Conservation (phyloP, 1,139 yeast genomes). For the Yamadazyma diospyri region DNA sequence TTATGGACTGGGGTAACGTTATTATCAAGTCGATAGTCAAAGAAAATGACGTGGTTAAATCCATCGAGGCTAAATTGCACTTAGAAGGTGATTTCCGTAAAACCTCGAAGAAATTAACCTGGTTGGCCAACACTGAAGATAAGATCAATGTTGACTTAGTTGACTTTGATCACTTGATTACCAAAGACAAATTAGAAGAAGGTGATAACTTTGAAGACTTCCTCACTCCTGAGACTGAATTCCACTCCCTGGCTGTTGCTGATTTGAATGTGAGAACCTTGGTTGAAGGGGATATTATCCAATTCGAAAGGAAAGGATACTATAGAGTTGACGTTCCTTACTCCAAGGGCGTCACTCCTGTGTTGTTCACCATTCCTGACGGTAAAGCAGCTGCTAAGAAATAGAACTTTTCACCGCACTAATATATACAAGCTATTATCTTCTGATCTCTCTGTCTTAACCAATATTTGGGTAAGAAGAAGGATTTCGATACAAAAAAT, state of each 20-base stretch:
- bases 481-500: too few species aligned
- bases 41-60: slow-evolving; percentile 49
- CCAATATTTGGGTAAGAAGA: too few species aligned
- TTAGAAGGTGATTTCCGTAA: slow-evolving; percentile 97
- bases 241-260: slow-evolving; percentile 74
- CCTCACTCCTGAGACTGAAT: slow-evolving; percentile 84
- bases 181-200: slow-evolving; percentile 94
- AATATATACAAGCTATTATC: too few species aligned
- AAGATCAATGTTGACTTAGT: slow-evolving; percentile 71
- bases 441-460: too few species aligned
- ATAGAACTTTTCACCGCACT: background rate
- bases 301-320: slow-evolving; percentile 97
- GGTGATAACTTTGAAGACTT: slow-evolving; percentile 92
- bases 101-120: slow-evolving; percentile 91
- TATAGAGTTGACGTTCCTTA: slow-evolving; percentile 73
- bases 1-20: slow-evolving; percentile 99
- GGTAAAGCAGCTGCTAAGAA: slow-evolving; percentile 62
- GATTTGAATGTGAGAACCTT: slow-evolving; percentile 74
- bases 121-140: slow-evolving; percentile 86
- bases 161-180: slow-evolving; percentile 93
- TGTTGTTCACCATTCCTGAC: slow-evolving; percentile 93
- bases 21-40: slow-evolving; percentile 70
- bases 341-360: slow-evolving; percentile 58
- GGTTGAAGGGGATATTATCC: slow-evolving; percentile 84
- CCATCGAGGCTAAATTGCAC: slow-evolving; percentile 77